These are phyloP conservation scores for Cytospora paraplurivora DNA, from an alignment of 2,329 filamentous ascomycete species.

Conservation along the genomic window DNA sequence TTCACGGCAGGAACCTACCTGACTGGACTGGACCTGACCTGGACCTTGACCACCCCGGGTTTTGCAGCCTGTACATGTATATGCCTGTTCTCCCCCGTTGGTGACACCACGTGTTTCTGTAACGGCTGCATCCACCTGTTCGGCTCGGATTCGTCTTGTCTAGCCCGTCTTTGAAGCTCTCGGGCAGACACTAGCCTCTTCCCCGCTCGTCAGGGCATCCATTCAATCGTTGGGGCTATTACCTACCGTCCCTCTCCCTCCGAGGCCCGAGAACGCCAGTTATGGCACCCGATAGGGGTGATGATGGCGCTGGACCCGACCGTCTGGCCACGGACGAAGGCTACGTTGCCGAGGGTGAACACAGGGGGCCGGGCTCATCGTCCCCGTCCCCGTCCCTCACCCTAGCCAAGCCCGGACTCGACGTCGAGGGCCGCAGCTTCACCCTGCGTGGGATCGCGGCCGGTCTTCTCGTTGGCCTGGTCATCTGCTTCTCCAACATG, in stretches of 20 bases:
- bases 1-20: no score
- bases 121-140: no score
- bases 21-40: no score
- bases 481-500: slow-evolving; percentile 97
- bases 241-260: background rate
- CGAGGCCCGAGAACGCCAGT: background rate
- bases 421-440: slow-evolving; percentile 68
- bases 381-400: background rate
- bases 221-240: slow-evolving; percentile 1
- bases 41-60: no score
- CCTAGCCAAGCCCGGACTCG: slow-evolving; percentile 19
- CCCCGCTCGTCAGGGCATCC: background rate
- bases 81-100: no score
- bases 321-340: background rate
- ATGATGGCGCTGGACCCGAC: background rate
- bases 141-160: no score
- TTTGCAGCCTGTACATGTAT: no score
- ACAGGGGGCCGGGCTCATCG: background rate
- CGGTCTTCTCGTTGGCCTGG: slow-evolving; percentile 79
- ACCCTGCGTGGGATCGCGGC: slow-evolving; percentile 78
- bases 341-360: background rate
- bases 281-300: slow-evolving; percentile 28
- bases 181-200: background rate
- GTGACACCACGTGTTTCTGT: no score
- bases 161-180: no score